Conservation (phyloP, 2,329 filamentous ascomycete species). For the Claviceps pazoutovae region DNA sequence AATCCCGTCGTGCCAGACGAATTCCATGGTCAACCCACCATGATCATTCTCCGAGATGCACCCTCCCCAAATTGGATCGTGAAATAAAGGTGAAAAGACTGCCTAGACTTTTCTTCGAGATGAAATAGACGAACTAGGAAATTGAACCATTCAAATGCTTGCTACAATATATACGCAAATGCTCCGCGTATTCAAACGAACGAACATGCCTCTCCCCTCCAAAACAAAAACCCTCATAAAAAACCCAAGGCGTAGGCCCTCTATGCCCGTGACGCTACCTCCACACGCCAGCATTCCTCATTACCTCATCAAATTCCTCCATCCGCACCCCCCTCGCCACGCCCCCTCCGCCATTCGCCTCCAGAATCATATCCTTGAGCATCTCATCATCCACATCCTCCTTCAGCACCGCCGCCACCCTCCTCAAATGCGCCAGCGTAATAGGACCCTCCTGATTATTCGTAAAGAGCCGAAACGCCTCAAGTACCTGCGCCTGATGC, state of each 20-base stretch:
- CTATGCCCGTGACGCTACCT: constrained; percentile 27
- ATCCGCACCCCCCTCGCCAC: constrained; percentile 56
- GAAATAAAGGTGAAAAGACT: too few species aligned
- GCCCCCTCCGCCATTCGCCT: constrained; percentile 74
- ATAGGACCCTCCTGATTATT: constrained; percentile 45
- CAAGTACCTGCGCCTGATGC: constrained; percentile 55
- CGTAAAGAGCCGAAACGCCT: constrained; percentile 73
- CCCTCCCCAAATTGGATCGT: too few species aligned
- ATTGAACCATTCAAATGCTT: too few species aligned
- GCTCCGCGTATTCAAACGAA: background rate
- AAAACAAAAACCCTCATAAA: background rate
- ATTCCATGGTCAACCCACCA: too few species aligned
- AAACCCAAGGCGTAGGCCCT: background rate
- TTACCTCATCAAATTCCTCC: constrained; percentile 75
- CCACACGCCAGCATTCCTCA: constrained; percentile 74
- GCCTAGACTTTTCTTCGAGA: too few species aligned
- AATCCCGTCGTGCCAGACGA: too few species aligned
- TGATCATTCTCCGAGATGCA: too few species aligned
- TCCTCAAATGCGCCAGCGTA: constrained; percentile 61
- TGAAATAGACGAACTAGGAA: too few species aligned
- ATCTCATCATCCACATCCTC: constrained; percentile 75
- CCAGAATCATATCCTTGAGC: constrained; percentile 84
- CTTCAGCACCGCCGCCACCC: constrained; percentile 68
- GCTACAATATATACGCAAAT: too few species aligned
- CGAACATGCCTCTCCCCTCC: background rate